A percentile compares a stretch with the other conserved stretches of the same genome.
These are phyloP conservation scores for Fusarium pilosicola DNA, from an alignment of 2,329 filamentous ascomycete genomes.

Conservation along the genomic window DNA sequence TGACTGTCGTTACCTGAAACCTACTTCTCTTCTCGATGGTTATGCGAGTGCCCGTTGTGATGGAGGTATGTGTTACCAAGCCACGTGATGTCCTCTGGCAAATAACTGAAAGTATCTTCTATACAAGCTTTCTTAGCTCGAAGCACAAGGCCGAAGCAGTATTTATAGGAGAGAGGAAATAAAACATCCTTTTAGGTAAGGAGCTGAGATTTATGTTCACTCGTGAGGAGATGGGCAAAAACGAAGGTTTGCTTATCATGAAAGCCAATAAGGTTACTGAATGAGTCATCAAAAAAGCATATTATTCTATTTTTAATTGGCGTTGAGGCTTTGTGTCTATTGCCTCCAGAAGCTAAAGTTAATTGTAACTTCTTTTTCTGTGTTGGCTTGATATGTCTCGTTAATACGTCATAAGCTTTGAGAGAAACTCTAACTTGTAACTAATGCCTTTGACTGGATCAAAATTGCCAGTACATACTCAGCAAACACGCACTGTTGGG, in stretches of 20 bases:
- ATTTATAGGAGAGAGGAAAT: neutral
- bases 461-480: neutral
- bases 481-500: neutral
- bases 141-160: neutral
- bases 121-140: neutral
- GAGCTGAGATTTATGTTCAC: neutral
- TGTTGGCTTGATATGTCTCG: too few relatives aligned
- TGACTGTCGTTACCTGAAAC: neutral
- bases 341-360: too few relatives aligned
- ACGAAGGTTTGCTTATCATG: neutral
- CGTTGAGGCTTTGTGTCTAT: too few relatives aligned
- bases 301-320: too few relatives aligned
- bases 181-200: accelerated
- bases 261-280: too few relatives aligned
- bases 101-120: neutral
- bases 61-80: neutral
- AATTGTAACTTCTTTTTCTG: too few relatives aligned
- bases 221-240: neutral
- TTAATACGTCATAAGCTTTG: neutral
- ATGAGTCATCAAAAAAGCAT: too few relatives aligned
- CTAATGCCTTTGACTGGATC: neutral
- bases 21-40: neutral
- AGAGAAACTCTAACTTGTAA: neutral
- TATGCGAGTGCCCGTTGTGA: neutral
- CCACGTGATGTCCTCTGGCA: neutral